These are phyloP conservation scores for Xylariomycetidae sp. DNA, from an alignment of 2,329 filamentous ascomycete species.

Conservation along the genomic window DNA sequence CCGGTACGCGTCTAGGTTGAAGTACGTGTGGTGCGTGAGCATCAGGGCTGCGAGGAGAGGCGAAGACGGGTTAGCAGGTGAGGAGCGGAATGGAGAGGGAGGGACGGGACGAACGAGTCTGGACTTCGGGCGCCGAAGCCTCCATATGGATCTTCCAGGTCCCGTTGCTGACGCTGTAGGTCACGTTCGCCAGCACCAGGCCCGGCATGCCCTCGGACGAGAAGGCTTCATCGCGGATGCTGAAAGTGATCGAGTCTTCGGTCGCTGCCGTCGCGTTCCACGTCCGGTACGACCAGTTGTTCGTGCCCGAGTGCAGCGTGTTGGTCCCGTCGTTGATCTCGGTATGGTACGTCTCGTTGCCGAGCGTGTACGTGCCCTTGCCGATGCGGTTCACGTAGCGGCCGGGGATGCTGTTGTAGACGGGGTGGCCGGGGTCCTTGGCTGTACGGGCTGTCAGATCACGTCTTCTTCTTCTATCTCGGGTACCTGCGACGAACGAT, in stretches of 20 bases:
- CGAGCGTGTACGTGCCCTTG: conserved; percentile 49
- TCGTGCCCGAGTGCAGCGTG: conserved; percentile 52
- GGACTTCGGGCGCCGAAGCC: conserved; percentile 45
- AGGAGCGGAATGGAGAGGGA: conserved; percentile 3
- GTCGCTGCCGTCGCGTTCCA: conserved; percentile 55
- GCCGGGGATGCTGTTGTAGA: conserved; percentile 56
- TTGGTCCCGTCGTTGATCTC: conserved; percentile 48
- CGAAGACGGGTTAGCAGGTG: conserved; percentile 13
- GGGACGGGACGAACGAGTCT: conserved; percentile 30
- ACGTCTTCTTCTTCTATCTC: not conserved
- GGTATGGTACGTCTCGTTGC: conserved; percentile 45
- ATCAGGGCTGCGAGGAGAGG: conserved; percentile 42
- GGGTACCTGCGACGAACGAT: conserved; percentile 31
- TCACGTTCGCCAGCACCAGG: conserved; percentile 53
- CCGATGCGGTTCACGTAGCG: conserved; percentile 61
- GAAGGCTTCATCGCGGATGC: conserved; percentile 53
- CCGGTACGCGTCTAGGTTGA: conserved; percentile 61
- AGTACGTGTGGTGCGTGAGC: conserved; percentile 62
- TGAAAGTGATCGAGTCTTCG: conserved; percentile 56
- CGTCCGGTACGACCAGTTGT: conserved; percentile 58
- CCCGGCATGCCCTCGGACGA: conserved; percentile 57
- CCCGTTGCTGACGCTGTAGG: conserved; percentile 52
- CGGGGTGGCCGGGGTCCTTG: conserved; percentile 45
- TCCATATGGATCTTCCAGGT: conserved; percentile 56
- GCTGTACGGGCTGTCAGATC: conserved; percentile 24